Conservation (phyloP, 441 rosid genomes). For the Populus hybrid region DNA sequence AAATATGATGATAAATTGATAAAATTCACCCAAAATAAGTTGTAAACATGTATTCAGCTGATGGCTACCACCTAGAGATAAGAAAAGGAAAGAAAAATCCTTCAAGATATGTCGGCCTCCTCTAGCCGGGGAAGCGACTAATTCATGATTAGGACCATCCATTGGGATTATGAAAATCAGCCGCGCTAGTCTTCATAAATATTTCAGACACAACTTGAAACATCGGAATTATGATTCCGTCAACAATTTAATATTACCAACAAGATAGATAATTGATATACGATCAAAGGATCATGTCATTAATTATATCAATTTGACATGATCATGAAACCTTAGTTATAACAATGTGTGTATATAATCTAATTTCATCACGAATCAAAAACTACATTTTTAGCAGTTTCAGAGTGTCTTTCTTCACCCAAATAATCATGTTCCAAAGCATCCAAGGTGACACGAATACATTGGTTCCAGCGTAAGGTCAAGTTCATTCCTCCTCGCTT, state of each 20-base stretch:
- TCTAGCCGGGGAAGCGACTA: background rate
- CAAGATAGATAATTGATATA: background rate
- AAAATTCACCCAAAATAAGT: too few relatives aligned
- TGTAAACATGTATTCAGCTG: too few relatives aligned
- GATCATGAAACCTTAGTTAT: background rate
- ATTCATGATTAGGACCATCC: background rate
- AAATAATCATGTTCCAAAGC: slow-evolving; percentile 38
- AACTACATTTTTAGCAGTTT: background rate
- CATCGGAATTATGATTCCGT: too few relatives aligned
- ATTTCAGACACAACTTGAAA: too few relatives aligned
- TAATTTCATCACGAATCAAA: background rate
- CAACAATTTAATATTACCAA: too few relatives aligned
- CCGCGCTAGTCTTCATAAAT: background rate
- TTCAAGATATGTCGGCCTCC: background rate
- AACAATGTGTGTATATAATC: background rate
- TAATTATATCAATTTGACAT: background rate
- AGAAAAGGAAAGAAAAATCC: too few relatives aligned
- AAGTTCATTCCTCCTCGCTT: slow-evolving; percentile 64
- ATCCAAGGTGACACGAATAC: slow-evolving; percentile 55
- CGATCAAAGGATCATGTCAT: background rate
- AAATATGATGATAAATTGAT: too few relatives aligned
- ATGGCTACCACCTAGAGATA: too few relatives aligned
- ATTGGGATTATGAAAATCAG: background rate
- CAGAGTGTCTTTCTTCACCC: background rate
- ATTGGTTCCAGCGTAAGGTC: slow-evolving; percentile 68